Conservation (phyloP, 257 asterid genomes). For the Fraxinus americana region DNA sequence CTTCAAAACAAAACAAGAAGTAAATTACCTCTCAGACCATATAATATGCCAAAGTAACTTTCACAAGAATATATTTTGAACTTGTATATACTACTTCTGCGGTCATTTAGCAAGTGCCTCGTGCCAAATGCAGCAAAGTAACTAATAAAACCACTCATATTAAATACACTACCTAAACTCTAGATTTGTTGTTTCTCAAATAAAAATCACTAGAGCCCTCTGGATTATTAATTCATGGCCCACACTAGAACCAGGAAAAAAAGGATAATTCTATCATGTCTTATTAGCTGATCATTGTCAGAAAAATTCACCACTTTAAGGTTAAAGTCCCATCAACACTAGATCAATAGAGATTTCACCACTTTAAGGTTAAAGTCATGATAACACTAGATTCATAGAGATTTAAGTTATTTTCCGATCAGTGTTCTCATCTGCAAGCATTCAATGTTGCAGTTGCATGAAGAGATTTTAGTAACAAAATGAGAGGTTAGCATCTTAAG, state of each 20-base stretch:
- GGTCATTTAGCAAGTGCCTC: neutral
- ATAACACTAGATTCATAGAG: neutral
- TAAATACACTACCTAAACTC: neutral
- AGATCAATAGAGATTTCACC: slow-evolving; percentile 4
- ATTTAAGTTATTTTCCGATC: neutral
- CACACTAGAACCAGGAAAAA: neutral
- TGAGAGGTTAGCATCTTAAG: slow-evolving; percentile 17
- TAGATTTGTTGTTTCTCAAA: slow-evolving; percentile 9
- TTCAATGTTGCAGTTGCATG: neutral
- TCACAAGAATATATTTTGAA: neutral
- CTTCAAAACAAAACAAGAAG: slow-evolving; percentile 3
- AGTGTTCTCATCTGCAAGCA: neutral
- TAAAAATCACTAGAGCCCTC: slow-evolving; percentile 11
- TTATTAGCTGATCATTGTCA: slow-evolving; percentile 10
- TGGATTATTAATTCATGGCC: slow-evolving; percentile 12
- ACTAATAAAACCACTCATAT: slow-evolving; percentile 11
- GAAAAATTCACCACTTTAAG: neutral
- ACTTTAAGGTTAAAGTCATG: slow-evolving; percentile 1
- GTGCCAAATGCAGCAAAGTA: neutral
- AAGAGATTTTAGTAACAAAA: slow-evolving; percentile 10
- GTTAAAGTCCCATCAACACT: neutral
- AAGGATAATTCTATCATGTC: neutral
- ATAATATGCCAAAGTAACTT: slow-evolving; percentile 13
- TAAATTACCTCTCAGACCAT: slow-evolving; percentile 13
- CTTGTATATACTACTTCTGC: slow-evolving; percentile 5